A percentile compares a stretch with the other conserved stretches of the same genome.
phyloP scores from a whole-genome alignment of 169 alveolate species.

The Plasmodium gaboni region DNA sequence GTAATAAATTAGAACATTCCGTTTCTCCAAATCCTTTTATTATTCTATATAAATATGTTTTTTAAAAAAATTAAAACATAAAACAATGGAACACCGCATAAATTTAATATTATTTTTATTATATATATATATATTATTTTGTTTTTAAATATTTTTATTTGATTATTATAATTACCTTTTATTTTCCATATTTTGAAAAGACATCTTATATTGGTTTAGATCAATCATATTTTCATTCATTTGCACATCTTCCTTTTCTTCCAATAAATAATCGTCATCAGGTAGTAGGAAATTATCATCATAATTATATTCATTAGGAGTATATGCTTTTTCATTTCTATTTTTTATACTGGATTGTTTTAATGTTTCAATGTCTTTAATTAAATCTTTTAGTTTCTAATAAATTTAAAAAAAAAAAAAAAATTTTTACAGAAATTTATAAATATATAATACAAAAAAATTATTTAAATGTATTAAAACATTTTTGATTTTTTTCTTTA shows the following conservation, averaged over 20 bases:
- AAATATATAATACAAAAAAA: too few relatives aligned
- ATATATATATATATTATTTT: neutral
- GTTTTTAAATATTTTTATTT: conserved; percentile 6
- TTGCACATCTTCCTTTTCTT: conserved; percentile 34
- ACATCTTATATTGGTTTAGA: conserved; percentile 34
- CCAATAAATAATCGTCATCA: conserved; percentile 7
- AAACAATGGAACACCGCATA: neutral
- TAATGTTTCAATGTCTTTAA: conserved; percentile 59
- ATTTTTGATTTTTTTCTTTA: conserved; percentile 24
- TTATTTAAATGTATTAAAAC: conserved; percentile 9
- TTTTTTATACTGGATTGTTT: conserved; percentile 47
- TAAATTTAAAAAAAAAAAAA: neutral
- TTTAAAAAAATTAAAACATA: neutral
- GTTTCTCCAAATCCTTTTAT: conserved; percentile 49
- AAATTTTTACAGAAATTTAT: too few relatives aligned
- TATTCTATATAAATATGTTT: conserved; percentile 19
- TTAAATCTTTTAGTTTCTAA: conserved; percentile 70
- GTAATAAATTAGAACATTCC: conserved; percentile 33
- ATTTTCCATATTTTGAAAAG: conserved; percentile 50
- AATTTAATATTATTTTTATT: neutral
- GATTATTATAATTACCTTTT: conserved; percentile 20
- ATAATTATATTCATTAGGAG: neutral
- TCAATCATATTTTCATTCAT: conserved; percentile 11
- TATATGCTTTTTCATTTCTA: conserved; percentile 11
- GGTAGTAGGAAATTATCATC: conserved; percentile 53